Base-by-base conservation (phyloP, 148 eudicot species). In the Rhododendron kiyosumense region DNA sequence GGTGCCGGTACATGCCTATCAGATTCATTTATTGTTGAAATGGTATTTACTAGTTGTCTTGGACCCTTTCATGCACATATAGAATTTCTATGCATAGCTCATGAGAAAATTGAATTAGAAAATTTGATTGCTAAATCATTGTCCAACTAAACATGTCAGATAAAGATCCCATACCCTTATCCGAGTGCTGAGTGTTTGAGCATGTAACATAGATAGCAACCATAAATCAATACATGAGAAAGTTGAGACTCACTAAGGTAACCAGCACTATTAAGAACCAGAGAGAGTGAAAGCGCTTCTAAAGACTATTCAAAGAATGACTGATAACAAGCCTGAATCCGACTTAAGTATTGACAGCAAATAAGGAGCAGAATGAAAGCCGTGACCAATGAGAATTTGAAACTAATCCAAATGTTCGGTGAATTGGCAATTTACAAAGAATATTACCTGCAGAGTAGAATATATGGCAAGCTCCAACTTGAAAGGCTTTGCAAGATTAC, bases 381-480 rank as follows among this genome's bases (percentile, higher is more conserved):
- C 41, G n/a, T 20, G 61, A 34, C 49, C 3, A 51, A 52, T 32
- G 67, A 63, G 61, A 34, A 34, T 81, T 57, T 13, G 12, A 26
- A 45, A 69, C 26, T 36, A 69, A 74, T 15, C 10, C 52, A 32
- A 28, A 4, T 41, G 38, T 41, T 36, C 3, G 12, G 32, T 12
- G 46, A 78, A 78, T 71, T 73, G 11, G 36, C 1, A 69, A 71
- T 52, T 6, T 8, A 69, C 20, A 87, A 24, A 86, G 54, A 24
- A 59, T 84, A 88, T 81, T 89, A 97, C 99, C 98, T 94, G 97
- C 15, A 69, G 0, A 87, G 90, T 85, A 28, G 91, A 7, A 88
- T 97, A 97, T 84, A 97, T 84, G 30, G 95, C 96, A 73, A 97
- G 98, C 91, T 97, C 99, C 92, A 97, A 88, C 90, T 92, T 97